Evolutionary conservation across 2,329 filamentous ascomycete genomes (phyloP), one percentile per base, ranked within the genome.

Genomic region (Alternaria metachromatica): DNA sequence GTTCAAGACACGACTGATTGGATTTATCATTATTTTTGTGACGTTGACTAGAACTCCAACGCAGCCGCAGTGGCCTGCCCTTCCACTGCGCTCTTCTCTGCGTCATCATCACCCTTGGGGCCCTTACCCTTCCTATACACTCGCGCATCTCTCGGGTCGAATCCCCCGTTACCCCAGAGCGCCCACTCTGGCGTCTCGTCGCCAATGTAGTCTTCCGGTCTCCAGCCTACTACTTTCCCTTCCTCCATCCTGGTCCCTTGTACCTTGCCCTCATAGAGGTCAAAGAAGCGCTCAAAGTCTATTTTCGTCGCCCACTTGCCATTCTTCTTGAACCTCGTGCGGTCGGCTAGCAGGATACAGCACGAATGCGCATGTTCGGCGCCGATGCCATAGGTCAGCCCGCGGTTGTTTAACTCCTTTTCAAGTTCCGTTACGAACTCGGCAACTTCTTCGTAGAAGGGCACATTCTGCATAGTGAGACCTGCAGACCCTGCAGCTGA

Each of bases 351-450:
- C 56, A 98, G 83, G 21, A 96, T 90, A 78, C 95, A 98, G 83
- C 96, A 98, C 76, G 92, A 96, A 82, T 98, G 95, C 1, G 93
- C 93, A 77, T 98, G 95, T 82, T 98, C 96, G 2, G 95, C 96
- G 0, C 92, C 95, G 71, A 98, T 95, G 18, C 95, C 95, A 74
- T 98, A 98, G 2, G 85, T 85, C 7, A 98, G 84, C 0, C 92
- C 93, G 44, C 92, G 86, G 55, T 85, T 85, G 41, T 85, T 83
- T 12, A 98, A 84, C 64, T 91, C 90, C 33, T 82, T 82, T 66
- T 94, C 89, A 0, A 97, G 86, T 1, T 91, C 90, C 43, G 87
- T 86, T 10, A 96, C 94, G 75, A 97, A 98, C 3, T 90, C 88
- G 37, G 88, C 88, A 3, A 97, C 92, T 62, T 97, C 95, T 78